These are phyloP conservation scores for Malus asiatica DNA, from an alignment of 306 rosid genomes.

Conservation along the genomic window DNA sequence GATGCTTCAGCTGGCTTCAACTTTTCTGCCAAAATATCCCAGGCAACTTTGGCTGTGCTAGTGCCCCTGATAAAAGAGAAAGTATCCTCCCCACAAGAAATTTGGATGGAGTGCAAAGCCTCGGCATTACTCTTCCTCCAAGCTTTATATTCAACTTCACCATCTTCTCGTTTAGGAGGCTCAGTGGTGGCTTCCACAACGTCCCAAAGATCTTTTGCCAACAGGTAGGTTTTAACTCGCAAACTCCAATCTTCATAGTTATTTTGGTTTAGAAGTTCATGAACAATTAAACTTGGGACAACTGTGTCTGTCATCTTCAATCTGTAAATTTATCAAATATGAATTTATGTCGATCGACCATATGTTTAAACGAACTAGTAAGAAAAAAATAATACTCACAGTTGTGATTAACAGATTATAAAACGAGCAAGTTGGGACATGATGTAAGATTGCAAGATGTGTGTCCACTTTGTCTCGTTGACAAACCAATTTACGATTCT, in stretches of 20 bases:
- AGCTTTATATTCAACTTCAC: not conserved
- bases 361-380: too few relatives aligned
- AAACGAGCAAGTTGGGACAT: too few relatives aligned
- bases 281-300: not conserved
- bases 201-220: slow-evolving; percentile 11
- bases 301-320: not conserved
- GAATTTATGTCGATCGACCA: too few relatives aligned
- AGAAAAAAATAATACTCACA: too few relatives aligned
- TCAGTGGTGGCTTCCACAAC: not conserved
- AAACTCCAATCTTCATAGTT: slow-evolving; percentile 9
- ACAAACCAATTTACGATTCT: too few relatives aligned
- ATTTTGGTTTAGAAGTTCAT: not conserved
- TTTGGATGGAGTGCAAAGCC: not conserved
- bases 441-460: too few relatives aligned
- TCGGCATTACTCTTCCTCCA: not conserved
- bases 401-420: too few relatives aligned
- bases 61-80: not conserved
- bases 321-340: not conserved
- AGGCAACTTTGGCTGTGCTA: not conserved
- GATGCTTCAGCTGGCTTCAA: not conserved
- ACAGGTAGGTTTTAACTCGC: not conserved
- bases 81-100: not conserved
- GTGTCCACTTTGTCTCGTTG: too few relatives aligned
- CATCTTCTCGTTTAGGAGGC: not conserved
- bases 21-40: not conserved